Percentiles rank a stretch among this genome's conserved stretches.
Conservation (phyloP, 805 yeast species). For the Metschnikowia lochheadii region DNA sequence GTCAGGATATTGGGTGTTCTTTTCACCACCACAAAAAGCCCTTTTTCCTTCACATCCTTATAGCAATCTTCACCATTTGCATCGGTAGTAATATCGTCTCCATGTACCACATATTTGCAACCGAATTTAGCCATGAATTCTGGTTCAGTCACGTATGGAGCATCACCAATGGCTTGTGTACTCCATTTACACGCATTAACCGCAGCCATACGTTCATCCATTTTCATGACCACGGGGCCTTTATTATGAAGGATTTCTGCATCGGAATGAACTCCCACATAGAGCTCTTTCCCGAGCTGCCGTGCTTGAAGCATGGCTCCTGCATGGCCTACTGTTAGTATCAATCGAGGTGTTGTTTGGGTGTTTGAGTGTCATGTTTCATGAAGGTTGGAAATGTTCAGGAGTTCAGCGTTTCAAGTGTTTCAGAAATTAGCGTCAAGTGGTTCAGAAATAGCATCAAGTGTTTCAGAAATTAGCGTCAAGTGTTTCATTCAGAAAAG, state of each 20-base stretch:
- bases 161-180: constrained; percentile 61
- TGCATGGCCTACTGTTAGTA: constrained; percentile 58
- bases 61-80: constrained; percentile 95
- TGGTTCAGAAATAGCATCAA: no score
- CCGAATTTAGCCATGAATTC: constrained; percentile 65
- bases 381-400: no score
- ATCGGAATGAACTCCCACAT: constrained; percentile 90
- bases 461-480: no score
- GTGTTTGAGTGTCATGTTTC: no score
- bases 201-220: constrained; percentile 76
- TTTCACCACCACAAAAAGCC: constrained; percentile 86
- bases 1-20: constrained; percentile 93
- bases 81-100: constrained; percentile 96
- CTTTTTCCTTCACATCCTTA: constrained; percentile 73
- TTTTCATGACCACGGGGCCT: constrained; percentile 90
- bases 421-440: no score
- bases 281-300: constrained; percentile 68
- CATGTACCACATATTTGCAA: constrained; percentile 94
- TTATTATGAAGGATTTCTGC: constrained; percentile 78
- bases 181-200: constrained; percentile 92
- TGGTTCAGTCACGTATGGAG: constrained; percentile 94
- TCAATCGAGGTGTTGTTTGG: no score
- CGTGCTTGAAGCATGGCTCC: constrained; percentile 95
- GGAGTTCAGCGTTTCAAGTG: no score
- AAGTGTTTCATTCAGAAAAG: no score